Evolutionary conservation across 2,329 filamentous ascomycete genomes (phyloP), one percentile per base, ranked within the genome.

Genomic region (Trichoderma lentiforme): DNA sequence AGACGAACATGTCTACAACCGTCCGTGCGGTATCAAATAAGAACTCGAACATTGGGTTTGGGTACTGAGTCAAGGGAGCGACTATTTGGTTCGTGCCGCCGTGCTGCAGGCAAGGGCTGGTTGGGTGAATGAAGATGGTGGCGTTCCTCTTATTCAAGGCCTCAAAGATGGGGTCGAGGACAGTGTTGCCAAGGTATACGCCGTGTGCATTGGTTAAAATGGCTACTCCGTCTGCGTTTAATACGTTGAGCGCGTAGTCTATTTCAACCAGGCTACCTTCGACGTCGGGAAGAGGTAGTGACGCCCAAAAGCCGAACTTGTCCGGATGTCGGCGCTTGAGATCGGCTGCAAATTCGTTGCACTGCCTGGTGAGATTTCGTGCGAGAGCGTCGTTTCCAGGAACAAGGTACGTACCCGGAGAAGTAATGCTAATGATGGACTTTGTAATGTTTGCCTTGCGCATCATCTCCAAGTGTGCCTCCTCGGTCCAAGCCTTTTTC

Each of bases 401-500:
- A 14, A 26, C 34, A 0, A 89, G 79, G 72, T 86, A 79, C 0
- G 84, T 86, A 15, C 87, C 87, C 0, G 87, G 88, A 0, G 84
- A 84, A 6, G 84, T 86, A 76, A 89, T 84, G 75, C 85, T 87
- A 11, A 90, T 78, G 47, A 89, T 85, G 12, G 86, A 86, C 75
- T 84, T 86, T 5, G 77, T 77, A 73, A 90, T 86, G 73, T 84
- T 83, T 72, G 83, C 76, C 1, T 79, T 76, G 57, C 83, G 75
- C 87, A 89, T 89, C 75, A 88, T 79, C 1, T 79, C 77, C 3
- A 88, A 80, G 73, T 89, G 86, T 15, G 75, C 75, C 71, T 83
- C 79, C 11, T 78, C 73, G 53, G 79, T 82, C 87, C 87, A 89
- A 65, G 77, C 74, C 81, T 18, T 78, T 56, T 60, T 4, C 26